phyloP scores from a whole-genome alignment of 2,329 filamentous ascomycete genomes.

The Chaetomiaceae sp. region DNA sequence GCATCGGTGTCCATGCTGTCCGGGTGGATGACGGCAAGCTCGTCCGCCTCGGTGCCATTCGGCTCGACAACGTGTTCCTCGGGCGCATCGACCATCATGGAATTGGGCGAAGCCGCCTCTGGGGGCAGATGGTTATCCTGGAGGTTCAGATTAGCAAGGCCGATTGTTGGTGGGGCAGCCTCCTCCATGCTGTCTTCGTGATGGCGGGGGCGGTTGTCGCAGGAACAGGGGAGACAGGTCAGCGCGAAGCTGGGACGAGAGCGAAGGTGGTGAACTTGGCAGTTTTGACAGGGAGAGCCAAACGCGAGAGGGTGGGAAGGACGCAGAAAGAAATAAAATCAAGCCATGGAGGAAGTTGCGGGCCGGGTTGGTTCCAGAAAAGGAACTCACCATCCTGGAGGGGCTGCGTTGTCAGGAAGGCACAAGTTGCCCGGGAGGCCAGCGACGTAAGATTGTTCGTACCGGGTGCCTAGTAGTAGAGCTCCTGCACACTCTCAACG shows the following conservation, averaged over 20 bases:
- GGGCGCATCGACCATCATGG: slow-evolving; percentile 48
- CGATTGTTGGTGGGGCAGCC: slow-evolving; percentile 13
- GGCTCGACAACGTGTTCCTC: slow-evolving; percentile 48
- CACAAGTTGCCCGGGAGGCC: slow-evolving; percentile 8
- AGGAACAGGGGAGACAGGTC: background rate
- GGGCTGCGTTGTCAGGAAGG: slow-evolving; percentile 11
- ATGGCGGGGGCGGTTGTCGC: background rate
- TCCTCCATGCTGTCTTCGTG: slow-evolving; percentile 4
- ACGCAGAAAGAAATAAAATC: background rate
- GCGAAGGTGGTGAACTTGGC: background rate
- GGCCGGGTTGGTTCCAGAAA: background rate
- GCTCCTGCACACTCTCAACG: no score
- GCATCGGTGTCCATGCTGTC: slow-evolving; percentile 34
- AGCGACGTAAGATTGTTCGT: no score
- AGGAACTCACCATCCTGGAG: slow-evolving; percentile 19
- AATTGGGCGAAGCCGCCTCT: slow-evolving; percentile 48
- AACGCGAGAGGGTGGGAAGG: background rate
- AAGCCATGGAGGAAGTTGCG: background rate
- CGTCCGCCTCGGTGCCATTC: slow-evolving; percentile 44
- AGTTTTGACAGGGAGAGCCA: background rate
- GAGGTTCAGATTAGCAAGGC: slow-evolving; percentile 24
- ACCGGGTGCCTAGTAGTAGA: no score
- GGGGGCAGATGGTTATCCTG: slow-evolving; percentile 43
- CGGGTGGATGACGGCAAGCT: slow-evolving; percentile 49
- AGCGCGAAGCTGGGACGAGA: background rate